Evolutionary conservation across 1,284 basidiomycete species (phyloP).

Genomic region (Moesziomyces antarcticus): DNA sequence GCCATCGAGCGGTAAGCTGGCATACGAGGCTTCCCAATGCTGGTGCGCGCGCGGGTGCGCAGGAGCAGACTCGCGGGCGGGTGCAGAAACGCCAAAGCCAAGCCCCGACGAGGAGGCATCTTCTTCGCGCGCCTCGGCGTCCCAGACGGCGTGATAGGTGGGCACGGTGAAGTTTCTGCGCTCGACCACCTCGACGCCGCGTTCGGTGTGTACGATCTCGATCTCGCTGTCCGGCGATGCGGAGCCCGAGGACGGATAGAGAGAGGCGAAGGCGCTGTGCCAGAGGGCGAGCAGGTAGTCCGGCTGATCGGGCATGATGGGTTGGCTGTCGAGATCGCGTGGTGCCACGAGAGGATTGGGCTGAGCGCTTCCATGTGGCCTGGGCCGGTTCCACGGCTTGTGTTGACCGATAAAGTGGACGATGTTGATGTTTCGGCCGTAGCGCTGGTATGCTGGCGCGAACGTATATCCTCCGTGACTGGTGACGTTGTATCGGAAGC

Average conservation of each 20-base stretch:
- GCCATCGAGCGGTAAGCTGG: constrained; percentile 83
- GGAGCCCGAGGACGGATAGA: constrained; percentile 75
- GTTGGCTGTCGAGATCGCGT: constrained; percentile 67
- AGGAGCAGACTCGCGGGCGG: neutral
- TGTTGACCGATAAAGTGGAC: constrained; percentile 94
- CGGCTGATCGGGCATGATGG: constrained; percentile 49
- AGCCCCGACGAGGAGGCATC: neutral
- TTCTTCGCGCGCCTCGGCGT: constrained; percentile 68
- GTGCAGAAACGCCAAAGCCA: neutral
- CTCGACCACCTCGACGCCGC: constrained; percentile 68
- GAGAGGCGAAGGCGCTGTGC: constrained; percentile 87
- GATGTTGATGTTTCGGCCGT: constrained; percentile 84
- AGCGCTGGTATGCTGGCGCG: constrained; percentile 92
- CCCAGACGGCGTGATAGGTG: constrained; percentile 80
- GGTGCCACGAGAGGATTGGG: constrained; percentile 61
- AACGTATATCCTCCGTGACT: constrained; percentile 98
- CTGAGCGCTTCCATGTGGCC: constrained; percentile 50
- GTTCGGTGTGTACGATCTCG: constrained; percentile 52
- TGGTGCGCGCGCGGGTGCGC: constrained; percentile 40
- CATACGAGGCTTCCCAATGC: constrained; percentile 76
- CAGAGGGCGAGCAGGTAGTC: constrained; percentile 89
- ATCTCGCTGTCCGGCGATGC: constrained; percentile 50
- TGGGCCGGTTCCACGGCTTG: constrained; percentile 83
- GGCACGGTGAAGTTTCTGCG: constrained; percentile 75
- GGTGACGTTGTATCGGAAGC: constrained; percentile 88